Conservation (phyloP, 163 green algal genomes). For the Volvox carteri region DNA sequence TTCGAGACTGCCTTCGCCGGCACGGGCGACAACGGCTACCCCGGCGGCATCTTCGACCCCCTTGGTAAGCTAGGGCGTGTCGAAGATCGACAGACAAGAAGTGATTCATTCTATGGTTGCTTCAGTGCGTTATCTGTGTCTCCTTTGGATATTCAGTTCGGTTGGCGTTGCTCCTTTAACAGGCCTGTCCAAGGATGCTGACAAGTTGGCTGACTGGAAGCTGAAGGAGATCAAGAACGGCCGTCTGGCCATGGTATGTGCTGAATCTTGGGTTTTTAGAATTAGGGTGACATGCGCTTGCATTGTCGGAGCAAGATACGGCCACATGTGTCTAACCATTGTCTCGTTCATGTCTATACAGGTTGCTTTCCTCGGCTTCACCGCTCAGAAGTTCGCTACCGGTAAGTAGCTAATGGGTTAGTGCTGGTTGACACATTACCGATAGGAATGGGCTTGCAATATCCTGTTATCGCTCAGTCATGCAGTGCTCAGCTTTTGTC, state of each 20-base stretch:
- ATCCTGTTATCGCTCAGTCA: too few relatives aligned
- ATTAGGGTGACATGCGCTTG: too few relatives aligned
- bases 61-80: slow-evolving; percentile 69
- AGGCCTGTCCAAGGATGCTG: slow-evolving; percentile 66
- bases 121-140: too few relatives aligned
- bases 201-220: slow-evolving; percentile 83
- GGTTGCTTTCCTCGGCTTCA: slow-evolving; percentile 88
- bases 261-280: not conserved
- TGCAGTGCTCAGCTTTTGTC: not conserved
- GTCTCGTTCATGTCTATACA: not conserved
- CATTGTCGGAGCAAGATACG: too few relatives aligned
- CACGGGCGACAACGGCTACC: slow-evolving; percentile 86
- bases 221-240: slow-evolving; percentile 98
- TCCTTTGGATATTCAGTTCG: not conserved
- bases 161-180: not conserved
- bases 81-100: too few relatives aligned
- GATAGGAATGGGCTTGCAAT: too few relatives aligned
- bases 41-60: slow-evolving; percentile 92
- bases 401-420: too few relatives aligned
- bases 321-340: too few relatives aligned
- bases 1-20: slow-evolving; percentile 85
- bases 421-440: too few relatives aligned
- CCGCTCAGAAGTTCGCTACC: slow-evolving; percentile 71
- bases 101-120: too few relatives aligned
- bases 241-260: slow-evolving; percentile 83